Percentiles rank a stretch among this genome's conserved stretches.
Evolutionary conservation across 2,329 filamentous ascomycete genomes (phyloP).

Genomic region (Annulohypoxylon truncatum): DNA sequence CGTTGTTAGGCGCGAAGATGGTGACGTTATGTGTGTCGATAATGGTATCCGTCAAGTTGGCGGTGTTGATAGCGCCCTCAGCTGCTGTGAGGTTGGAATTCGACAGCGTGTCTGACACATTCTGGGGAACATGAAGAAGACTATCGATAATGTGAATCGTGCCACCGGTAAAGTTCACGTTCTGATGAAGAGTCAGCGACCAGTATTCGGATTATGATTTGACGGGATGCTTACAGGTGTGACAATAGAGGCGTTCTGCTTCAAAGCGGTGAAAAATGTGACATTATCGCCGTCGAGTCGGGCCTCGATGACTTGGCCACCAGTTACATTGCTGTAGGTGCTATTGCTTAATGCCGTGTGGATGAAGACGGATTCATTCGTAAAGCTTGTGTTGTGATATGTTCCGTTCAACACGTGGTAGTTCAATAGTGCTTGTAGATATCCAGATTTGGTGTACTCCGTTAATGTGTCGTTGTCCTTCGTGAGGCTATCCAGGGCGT

Average conservation of each 20-base stretch:
- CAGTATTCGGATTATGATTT: background rate
- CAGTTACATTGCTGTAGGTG: conserved; percentile 68
- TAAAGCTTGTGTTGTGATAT: conserved; percentile 50
- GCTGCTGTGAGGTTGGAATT: conserved; percentile 59
- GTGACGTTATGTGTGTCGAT: conserved; percentile 63
- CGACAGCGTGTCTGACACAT: conserved; percentile 55
- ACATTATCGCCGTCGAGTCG: conserved; percentile 56
- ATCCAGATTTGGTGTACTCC: conserved; percentile 37
- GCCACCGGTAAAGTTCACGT: conserved; percentile 66
- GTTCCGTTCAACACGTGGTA: conserved; percentile 71
- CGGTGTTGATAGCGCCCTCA: conserved; percentile 58
- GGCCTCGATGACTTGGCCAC: conserved; percentile 67
- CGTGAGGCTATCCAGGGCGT: conserved; percentile 56
- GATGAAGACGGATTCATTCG: conserved; percentile 50
- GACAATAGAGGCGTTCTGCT: conserved; percentile 60
- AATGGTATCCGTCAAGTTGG: conserved; percentile 57
- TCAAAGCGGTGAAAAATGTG: conserved; percentile 64
- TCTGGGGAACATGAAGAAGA: conserved; percentile 59
- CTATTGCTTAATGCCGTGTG: conserved; percentile 60
- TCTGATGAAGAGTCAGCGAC: conserved; percentile 47
- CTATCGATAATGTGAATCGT: conserved; percentile 65
- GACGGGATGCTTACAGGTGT: conserved; percentile 55
- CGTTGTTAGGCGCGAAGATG: conserved; percentile 72
- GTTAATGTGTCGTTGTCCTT: conserved; percentile 50
- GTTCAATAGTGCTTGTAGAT: conserved; percentile 58